A percentile compares a stretch with the other conserved stretches of the same genome.
These are phyloP conservation scores for Chalciporus sphaerocephalus DNA, from an alignment of 768 basidiomycete species.

Conservation along the genomic window DNA sequence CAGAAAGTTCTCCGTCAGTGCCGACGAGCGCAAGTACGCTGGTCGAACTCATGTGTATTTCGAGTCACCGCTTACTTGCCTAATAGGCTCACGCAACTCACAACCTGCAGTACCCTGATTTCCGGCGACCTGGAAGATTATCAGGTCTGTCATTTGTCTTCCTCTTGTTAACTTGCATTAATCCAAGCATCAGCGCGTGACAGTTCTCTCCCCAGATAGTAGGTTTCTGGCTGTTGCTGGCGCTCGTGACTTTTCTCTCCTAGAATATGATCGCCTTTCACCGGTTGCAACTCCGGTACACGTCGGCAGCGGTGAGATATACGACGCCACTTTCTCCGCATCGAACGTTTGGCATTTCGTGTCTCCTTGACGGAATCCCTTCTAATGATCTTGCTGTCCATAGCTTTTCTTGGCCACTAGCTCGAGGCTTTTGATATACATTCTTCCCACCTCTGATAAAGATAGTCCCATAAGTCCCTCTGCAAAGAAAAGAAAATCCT, in stretches of 20 bases:
- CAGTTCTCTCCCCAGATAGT: constrained; percentile 69
- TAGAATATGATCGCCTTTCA: constrained; percentile 56
- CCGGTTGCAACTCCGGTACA: constrained; percentile 45
- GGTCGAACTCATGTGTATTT: not conserved
- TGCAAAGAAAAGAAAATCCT: constrained; percentile 32
- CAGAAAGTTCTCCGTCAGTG: constrained; percentile 54
- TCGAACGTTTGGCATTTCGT: constrained; percentile 44
- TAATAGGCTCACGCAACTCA: constrained; percentile 24
- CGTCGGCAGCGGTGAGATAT: constrained; percentile 73
- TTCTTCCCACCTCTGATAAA: constrained; percentile 37
- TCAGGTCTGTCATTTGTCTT: constrained; percentile 55
- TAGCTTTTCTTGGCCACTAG: constrained; percentile 70
- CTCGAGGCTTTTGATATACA: constrained; percentile 58
- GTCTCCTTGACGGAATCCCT: not conserved
- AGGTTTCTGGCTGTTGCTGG: constrained; percentile 69
- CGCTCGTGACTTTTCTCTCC: constrained; percentile 61
- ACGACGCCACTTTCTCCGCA: constrained; percentile 76
- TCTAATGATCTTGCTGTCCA: not conserved
- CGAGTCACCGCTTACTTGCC: constrained; percentile 8
- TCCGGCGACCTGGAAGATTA: constrained; percentile 68
- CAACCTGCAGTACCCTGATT: constrained; percentile 58
- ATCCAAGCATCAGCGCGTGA: constrained; percentile 61
- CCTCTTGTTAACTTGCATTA: not conserved
- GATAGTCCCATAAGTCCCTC: constrained; percentile 18
- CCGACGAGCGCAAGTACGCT: constrained; percentile 54